Evolutionary conservation across 148 eudicot genomes (phyloP), one percentile per base, ranked within the genome.

Genomic region (Rheum nobile): DNA sequence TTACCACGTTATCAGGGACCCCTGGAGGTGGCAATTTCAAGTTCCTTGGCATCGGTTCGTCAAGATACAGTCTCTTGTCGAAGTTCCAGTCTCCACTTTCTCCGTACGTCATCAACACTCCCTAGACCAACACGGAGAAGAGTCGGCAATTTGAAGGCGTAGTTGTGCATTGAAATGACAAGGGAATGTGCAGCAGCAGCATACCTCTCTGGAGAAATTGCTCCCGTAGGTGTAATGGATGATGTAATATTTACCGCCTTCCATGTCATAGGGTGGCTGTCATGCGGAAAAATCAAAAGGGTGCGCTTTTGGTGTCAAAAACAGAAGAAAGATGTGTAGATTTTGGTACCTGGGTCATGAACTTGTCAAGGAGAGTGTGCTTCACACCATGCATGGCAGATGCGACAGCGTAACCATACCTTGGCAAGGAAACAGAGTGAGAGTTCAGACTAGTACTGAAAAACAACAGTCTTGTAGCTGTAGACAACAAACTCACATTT

Each of bases 401-500:
- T 2, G 70, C 70, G 10, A 65, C 11, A 17, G 70, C 70, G 0
- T 65, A 65, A 14, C 19, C 70, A 65, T 65, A 65, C 70, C 70
- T 65, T 4, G 3, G 32, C 22, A 65, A 10, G 14, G 28, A 4
- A 26, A 28, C 8, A 61, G 16, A 26, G 24, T 28, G 32, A 28
- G 35, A 29, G 32, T 28, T 55, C 8, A 22, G 24, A 55, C 6
- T 5, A 59, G 6, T 0, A n/a, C 17, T 24, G 16, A 7, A 57
- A 57, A 57, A 57, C 11, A 9, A 12, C 32, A 26, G 65, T 24
- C 4, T 14, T 57, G 1, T 21, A n/a, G n/a, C n/a, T n/a, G n/a
- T n/a, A n/a, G n/a, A n/a, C n/a, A n/a, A n/a, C 22, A 13, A 41
- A 34, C 39, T 34, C 39, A 65, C 70, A 65, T 65, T 74, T 82